Percentiles rank a stretch among this genome's conserved stretches.
phyloP scores from a whole-genome alignment of 495 filamentous ascomycete species.

The Bombardia bombarda region DNA sequence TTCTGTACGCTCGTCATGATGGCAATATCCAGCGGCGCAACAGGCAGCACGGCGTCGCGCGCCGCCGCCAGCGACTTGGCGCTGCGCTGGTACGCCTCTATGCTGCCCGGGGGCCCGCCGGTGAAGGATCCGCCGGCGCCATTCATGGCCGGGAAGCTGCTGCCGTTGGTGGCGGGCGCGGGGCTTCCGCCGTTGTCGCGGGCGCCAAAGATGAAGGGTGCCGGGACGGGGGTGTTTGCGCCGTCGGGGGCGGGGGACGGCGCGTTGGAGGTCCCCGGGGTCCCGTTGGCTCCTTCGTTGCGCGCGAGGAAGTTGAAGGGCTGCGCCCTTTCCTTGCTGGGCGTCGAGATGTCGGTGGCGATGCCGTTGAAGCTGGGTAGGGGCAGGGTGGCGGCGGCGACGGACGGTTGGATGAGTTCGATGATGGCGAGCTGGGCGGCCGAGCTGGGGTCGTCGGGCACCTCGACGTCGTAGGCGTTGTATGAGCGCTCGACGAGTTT shows the following conservation, averaged over 20 bases:
- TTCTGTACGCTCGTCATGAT: conserved; percentile 83
- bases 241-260: conserved; percentile 81
- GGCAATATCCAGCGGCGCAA: conserved; percentile 77
- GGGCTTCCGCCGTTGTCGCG: conserved; percentile 39
- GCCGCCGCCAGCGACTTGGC: conserved; percentile 50
- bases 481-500: conserved; percentile 76
- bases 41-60: conserved; percentile 73
- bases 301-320: conserved; percentile 49
- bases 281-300: conserved; percentile 55
- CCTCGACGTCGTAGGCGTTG: conserved; percentile 80
- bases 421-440: conserved; percentile 76
- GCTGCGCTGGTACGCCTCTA: conserved; percentile 33
- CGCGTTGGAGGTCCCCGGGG: conserved; percentile 75
- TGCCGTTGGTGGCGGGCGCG: conserved; percentile 36
- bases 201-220: conserved; percentile 42
- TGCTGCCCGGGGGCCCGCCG: conserved; percentile 16
- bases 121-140: conserved; percentile 10
- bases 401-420: conserved; percentile 55
- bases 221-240: conserved; percentile 56
- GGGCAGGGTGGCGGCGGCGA: conserved; percentile 29
- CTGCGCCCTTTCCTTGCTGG: conserved; percentile 43
- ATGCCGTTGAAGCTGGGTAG: conserved; percentile 29
- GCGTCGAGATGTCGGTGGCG: conserved; percentile 37
- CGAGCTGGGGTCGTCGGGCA: conserved; percentile 82
- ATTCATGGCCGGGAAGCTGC: conserved; percentile 37